These are phyloP conservation scores for Sugiyamaella mastotermitis DNA, from an alignment of 805 yeast species.

Conservation along the genomic window DNA sequence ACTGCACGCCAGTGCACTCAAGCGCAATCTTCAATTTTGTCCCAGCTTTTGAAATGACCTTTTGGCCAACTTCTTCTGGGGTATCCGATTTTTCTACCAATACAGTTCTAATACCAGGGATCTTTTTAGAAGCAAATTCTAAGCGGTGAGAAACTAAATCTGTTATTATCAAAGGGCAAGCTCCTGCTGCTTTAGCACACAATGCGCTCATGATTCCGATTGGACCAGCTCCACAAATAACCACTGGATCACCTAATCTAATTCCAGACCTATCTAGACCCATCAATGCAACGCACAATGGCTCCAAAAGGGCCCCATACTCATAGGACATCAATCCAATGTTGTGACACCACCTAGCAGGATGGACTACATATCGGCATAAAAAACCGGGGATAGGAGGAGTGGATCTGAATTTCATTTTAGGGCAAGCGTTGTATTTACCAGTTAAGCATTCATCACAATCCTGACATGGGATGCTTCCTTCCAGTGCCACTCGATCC, in stretches of 20 bases:
- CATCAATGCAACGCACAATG: conserved; percentile 47
- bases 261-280: conserved; percentile 45
- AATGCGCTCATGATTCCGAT: conserved; percentile 46
- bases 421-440: conserved; percentile 33
- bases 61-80: conserved; percentile 25
- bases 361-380: conserved; percentile 32
- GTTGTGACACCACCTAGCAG: conserved; percentile 33
- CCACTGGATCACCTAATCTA: conserved; percentile 42
- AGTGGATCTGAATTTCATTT: conserved; percentile 32
- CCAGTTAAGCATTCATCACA: conserved; percentile 33
- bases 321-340: conserved; percentile 39
- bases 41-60: conserved; percentile 31
- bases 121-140: conserved; percentile 40
- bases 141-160: conserved; percentile 42
- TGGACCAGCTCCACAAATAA: conserved; percentile 56
- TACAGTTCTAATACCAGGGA: conserved; percentile 44
- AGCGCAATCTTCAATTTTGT: conserved; percentile 38
- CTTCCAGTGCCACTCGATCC: conserved; percentile 39
- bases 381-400: conserved; percentile 34
- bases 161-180: conserved; percentile 46
- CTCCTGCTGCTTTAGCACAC: conserved; percentile 48
- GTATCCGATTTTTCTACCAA: conserved; percentile 39
- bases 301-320: conserved; percentile 53
- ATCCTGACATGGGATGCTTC: conserved; percentile 45
- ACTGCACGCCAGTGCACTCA: conserved; percentile 52